A percentile compares a stretch with the other conserved stretches of the same genome.
phyloP scores from a whole-genome alignment of 495 filamentous ascomycete genomes.

The Astrothelium macrocarpum region DNA sequence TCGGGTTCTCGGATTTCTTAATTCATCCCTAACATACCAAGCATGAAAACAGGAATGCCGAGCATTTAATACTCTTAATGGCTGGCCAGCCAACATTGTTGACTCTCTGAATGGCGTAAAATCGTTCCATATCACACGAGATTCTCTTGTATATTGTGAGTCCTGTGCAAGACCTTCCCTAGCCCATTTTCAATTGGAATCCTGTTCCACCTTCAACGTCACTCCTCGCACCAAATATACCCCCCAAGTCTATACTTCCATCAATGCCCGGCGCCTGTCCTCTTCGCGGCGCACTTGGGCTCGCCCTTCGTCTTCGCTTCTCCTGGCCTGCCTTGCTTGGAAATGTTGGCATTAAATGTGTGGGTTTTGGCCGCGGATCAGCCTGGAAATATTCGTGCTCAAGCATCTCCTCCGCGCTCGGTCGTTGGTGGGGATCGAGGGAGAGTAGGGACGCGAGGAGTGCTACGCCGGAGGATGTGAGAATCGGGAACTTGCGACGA shows the following conservation, averaged over 20 bases:
- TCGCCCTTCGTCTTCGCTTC: slow-evolving; percentile 59
- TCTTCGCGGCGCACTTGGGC: slow-evolving; percentile 76
- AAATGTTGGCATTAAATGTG: slow-evolving; percentile 57
- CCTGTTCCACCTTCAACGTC: slow-evolving; percentile 70
- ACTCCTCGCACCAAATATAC: slow-evolving; percentile 62
- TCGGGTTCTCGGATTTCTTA: too few species aligned
- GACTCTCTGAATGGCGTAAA: background rate
- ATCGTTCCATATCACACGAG: background rate
- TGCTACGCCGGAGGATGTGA: slow-evolving; percentile 63
- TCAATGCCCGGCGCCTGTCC: slow-evolving; percentile 60
- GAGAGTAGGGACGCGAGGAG: slow-evolving; percentile 62
- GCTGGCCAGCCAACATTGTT: background rate
- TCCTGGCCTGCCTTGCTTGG: slow-evolving; percentile 92
- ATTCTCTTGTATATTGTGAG: too few species aligned
- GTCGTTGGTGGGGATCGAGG: slow-evolving; percentile 63
- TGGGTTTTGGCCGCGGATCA: slow-evolving; percentile 76
- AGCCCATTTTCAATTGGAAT: slow-evolving; percentile 63
- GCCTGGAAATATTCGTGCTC: slow-evolving; percentile 79
- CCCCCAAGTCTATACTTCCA: slow-evolving; percentile 66
- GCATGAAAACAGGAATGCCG: background rate
- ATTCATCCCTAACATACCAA: too few species aligned
- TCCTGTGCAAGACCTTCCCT: background rate
- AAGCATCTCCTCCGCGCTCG: slow-evolving; percentile 61
- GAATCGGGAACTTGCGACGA: slow-evolving; percentile 67
- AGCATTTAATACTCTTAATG: background rate